Base-by-base conservation (phyloP, 768 basidiomycete species). In the Botryobasidium botryosum region DNA sequence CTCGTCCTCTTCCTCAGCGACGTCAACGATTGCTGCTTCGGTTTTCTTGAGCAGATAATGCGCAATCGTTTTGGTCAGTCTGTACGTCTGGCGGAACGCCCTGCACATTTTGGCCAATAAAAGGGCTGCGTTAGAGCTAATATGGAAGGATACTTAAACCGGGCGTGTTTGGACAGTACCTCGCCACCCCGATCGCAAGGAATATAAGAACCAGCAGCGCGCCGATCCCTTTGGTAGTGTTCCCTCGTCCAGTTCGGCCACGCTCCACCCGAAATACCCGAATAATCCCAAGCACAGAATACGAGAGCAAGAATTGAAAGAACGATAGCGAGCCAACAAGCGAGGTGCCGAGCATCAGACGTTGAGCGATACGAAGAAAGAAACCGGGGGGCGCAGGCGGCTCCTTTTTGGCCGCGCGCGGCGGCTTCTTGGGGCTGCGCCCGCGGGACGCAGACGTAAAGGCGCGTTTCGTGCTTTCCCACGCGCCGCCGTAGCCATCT, bases 291-390 rank as follows among this genome's bases (percentile, higher is more conserved):
- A 81, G 64, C 45, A 78, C 58, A 20, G 75, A 78, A 5, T 75
- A 56, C 3, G 79, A 72, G 8, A 53, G 33, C 18, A 86, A 59
- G 71, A 82, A 71, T 43, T 81, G 79, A 15, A 83, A 69, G 35
- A 86, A 59, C 13, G 79, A 84, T 17, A 74, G 74, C 32, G 79
- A 80, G 7, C 83, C 82, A 10, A 87, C 69, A 46, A 85, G 67
- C 24, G 84, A 82, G 12, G 86, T 63, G 20, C 84, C 84, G 21
- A 87, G 57, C 10, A 86, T 52, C 57, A 86, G 78, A n/a, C 82
- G 74, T 33, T 70, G 72, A 43, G 79, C 50, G 51, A 84, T 72
- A 26, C 68, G 64, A 47, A 61, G 64, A 7, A 83, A 32, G 32
- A 81, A 46, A 29, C 76, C 64, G 2, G 62, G 62, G 12, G 72